phyloP scores from a whole-genome alignment of 2,329 filamentous ascomycete species.

The Cladosporium velox region DNA sequence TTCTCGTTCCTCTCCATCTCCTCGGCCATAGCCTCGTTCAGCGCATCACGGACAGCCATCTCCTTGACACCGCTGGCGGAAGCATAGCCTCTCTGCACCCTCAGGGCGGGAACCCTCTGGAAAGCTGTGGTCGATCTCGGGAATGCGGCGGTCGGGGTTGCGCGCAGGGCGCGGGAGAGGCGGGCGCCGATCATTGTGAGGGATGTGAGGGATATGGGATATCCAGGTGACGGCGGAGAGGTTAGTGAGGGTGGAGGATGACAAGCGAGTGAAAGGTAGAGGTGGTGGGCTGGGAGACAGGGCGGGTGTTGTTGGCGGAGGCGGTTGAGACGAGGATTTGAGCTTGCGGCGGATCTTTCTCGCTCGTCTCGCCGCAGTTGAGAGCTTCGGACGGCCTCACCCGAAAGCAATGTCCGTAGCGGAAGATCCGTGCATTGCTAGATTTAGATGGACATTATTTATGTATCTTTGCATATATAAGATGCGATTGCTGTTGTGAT shows the following conservation, averaged over 20 bases:
- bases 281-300: slow-evolving; percentile 13
- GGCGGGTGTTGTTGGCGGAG: slow-evolving; percentile 4
- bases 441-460: neutral
- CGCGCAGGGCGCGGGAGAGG: slow-evolving; percentile 64
- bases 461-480: neutral
- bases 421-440: slow-evolving; percentile 5
- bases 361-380: neutral
- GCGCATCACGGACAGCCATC: slow-evolving; percentile 92
- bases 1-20: slow-evolving; percentile 93
- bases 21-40: slow-evolving; percentile 97
- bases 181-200: slow-evolving; percentile 59
- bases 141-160: slow-evolving; percentile 50
- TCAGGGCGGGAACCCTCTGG: slow-evolving; percentile 49
- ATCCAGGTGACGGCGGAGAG: slow-evolving; percentile 1
- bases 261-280: slow-evolving; percentile 16
- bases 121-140: slow-evolving; percentile 52
- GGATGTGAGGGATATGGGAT: slow-evolving; percentile 10
- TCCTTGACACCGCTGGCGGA: slow-evolving; percentile 71
- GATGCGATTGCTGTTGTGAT: neutral
- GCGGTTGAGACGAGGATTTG: neutral
- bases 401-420: neutral
- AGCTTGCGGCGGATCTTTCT: neutral
- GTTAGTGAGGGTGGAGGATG: neutral
- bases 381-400: neutral
- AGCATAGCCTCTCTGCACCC: slow-evolving; percentile 58